Conservation (phyloP, 805 yeast genomes). For the Zygoascus flipseniorum region DNA sequence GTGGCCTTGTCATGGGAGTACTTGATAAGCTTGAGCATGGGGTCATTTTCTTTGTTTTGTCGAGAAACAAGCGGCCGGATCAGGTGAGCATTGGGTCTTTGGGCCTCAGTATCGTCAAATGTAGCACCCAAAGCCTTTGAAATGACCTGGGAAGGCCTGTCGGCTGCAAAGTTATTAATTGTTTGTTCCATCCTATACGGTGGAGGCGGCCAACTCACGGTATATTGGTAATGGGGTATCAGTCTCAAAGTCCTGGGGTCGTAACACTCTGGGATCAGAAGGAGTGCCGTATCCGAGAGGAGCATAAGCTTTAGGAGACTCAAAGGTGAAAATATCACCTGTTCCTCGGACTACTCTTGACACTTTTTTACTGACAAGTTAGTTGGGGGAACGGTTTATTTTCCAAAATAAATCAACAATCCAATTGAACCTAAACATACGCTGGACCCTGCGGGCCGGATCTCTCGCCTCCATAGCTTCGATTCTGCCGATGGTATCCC, state of each 20-base stretch:
- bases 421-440: background rate
- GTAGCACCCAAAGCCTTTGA: slow-evolving; percentile 21
- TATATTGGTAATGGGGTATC: slow-evolving; percentile 21
- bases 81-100: slow-evolving; percentile 9
- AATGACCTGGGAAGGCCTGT: slow-evolving; percentile 20
- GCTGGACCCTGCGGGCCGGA: background rate
- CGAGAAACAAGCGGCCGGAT: slow-evolving; percentile 7
- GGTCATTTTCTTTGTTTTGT: slow-evolving; percentile 4
- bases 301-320: slow-evolving; percentile 21
- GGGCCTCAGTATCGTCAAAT: slow-evolving; percentile 24
- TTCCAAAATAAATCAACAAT: background rate
- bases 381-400: background rate
- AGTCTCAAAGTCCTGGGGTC: slow-evolving; percentile 20
- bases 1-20: background rate
- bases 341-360: background rate
- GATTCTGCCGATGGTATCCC: background rate
- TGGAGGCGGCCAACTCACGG: slow-evolving; percentile 3
- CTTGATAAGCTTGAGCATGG: background rate
- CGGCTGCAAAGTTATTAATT: slow-evolving; percentile 4
- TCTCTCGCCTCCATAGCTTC: background rate
- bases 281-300: slow-evolving; percentile 22
- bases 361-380: background rate
- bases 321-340: slow-evolving; percentile 17
- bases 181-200: background rate
- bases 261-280: slow-evolving; percentile 12